Percentiles rank a stretch among this genome's conserved stretches.
Conservation (phyloP, 2,329 filamentous ascomycete species). For the Colletotrichum musicola region DNA sequence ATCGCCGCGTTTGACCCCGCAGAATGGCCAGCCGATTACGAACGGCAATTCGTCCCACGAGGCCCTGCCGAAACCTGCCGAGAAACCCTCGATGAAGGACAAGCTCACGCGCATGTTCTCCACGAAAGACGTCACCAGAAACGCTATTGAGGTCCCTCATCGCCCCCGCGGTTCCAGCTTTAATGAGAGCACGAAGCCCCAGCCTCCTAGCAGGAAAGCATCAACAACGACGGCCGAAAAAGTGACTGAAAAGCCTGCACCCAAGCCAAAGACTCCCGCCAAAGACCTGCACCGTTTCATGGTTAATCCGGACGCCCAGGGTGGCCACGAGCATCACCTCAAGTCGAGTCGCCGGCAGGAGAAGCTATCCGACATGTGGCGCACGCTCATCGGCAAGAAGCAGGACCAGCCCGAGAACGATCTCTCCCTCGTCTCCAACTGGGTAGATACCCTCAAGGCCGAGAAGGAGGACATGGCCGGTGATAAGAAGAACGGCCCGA, state of each 20-base stretch:
- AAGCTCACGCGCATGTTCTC: constrained; percentile 75
- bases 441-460: constrained; percentile 94
- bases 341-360: constrained; percentile 93
- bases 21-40: constrained; percentile 50
- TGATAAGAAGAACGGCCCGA: constrained; percentile 83
- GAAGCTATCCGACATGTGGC: constrained; percentile 93
- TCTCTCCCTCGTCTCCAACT: constrained; percentile 91
- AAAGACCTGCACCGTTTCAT: constrained; percentile 63
- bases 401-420: constrained; percentile 83
- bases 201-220: constrained; percentile 48
- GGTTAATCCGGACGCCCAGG: constrained; percentile 64
- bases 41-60: constrained; percentile 46
- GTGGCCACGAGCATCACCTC: constrained; percentile 87
- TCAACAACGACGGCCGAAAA: constrained; percentile 45
- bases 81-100: constrained; percentile 74
- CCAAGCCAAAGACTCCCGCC: constrained; percentile 52
- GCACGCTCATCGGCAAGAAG: constrained; percentile 86
- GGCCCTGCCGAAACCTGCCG: constrained; percentile 51
- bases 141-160: constrained; percentile 49
- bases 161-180: constrained; percentile 52
- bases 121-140: constrained; percentile 62
- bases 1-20: constrained; percentile 54
- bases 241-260: constrained; percentile 46
- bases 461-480: constrained; percentile 77
- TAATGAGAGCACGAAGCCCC: constrained; percentile 54